phyloP scores from a whole-genome alignment of 345 rosid species.

The Brassica juncea region DNA sequence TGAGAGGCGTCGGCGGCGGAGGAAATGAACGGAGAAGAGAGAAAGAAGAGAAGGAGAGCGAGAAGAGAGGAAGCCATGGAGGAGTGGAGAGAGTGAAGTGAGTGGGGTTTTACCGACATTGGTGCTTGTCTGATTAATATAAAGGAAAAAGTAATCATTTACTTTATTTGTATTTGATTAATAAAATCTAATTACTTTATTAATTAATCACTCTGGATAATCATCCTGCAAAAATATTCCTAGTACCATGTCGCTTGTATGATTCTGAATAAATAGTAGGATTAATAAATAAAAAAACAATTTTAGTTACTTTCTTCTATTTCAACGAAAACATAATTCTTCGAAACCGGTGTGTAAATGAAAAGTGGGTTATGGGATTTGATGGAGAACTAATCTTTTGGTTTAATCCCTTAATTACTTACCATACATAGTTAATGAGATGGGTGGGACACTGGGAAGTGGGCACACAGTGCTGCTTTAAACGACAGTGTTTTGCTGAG shows the following conservation, averaged over 20 bases:
- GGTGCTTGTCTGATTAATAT: constrained; percentile 19
- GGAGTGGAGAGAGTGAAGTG: constrained; percentile 36
- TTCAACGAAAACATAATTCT: not conserved
- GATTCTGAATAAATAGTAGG: not conserved
- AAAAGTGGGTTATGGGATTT: not conserved
- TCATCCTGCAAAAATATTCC: not conserved
- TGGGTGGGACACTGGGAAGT: not conserved
- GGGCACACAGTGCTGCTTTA: not conserved
- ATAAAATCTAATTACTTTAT: not conserved
- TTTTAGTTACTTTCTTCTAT: not conserved
- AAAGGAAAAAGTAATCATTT: constrained; percentile 6
- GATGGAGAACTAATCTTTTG: not conserved
- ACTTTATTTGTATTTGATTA: not conserved
- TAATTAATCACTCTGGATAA: not conserved
- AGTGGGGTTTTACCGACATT: constrained; percentile 38
- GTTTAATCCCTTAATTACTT: not conserved
- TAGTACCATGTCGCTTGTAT: not conserved
- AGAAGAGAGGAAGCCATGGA: constrained; percentile 30
- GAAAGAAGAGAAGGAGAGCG: constrained; percentile 16
- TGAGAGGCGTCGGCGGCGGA: not conserved
- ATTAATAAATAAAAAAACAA: not conserved
- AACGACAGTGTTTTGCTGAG: not conserved
- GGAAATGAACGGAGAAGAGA: constrained; percentile 23
- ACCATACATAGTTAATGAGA: not conserved
- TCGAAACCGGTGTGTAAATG: not conserved